These are phyloP conservation scores for Phlegmacium glaucopus DNA, from an alignment of 768 basidiomycete genomes.

Conservation along the genomic window DNA sequence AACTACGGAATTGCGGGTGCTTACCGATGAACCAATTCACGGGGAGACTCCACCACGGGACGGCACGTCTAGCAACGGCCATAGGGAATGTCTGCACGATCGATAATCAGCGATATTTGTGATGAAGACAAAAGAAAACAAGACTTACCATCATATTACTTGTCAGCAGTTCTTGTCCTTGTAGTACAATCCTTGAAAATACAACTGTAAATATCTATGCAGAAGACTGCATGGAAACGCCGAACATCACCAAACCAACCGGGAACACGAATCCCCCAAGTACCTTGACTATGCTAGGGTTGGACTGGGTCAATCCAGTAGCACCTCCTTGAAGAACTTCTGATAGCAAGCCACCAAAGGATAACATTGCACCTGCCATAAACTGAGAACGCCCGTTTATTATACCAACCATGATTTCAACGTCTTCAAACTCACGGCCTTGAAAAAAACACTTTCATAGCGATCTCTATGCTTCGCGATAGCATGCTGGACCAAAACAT, in stretches of 20 bases:
- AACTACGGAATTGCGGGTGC: conserved; percentile 2
- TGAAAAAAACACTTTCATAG: conserved; percentile 57
- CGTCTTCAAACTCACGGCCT: conserved; percentile 72
- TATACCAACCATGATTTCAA: background rate
- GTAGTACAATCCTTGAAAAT: conserved; percentile 60
- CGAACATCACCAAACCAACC: conserved; percentile 73
- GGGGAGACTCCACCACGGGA: conserved; percentile 70
- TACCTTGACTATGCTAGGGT: conserved; percentile 67
- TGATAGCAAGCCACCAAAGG: conserved; percentile 66
- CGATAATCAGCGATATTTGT: background rate
- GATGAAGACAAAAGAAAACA: background rate
- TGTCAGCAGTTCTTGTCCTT: conserved; percentile 67
- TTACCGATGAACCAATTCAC: conserved; percentile 68
- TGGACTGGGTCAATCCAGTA: conserved; percentile 40
- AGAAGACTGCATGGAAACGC: background rate
- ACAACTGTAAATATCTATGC: background rate
- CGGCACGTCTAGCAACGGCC: conserved; percentile 54
- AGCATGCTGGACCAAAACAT: conserved; percentile 50
- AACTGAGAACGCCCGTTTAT: conserved; percentile 35
- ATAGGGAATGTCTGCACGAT: conserved; percentile 59
- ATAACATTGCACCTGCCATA: conserved; percentile 68
- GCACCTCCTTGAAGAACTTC: conserved; percentile 62
- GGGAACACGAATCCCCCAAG: conserved; percentile 71
- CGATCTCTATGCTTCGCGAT: conserved; percentile 64
- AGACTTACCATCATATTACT: conserved; percentile 69